Base-by-base conservation (phyloP, 345 rosid species). In the Eucalyptus coolabah region DNA sequence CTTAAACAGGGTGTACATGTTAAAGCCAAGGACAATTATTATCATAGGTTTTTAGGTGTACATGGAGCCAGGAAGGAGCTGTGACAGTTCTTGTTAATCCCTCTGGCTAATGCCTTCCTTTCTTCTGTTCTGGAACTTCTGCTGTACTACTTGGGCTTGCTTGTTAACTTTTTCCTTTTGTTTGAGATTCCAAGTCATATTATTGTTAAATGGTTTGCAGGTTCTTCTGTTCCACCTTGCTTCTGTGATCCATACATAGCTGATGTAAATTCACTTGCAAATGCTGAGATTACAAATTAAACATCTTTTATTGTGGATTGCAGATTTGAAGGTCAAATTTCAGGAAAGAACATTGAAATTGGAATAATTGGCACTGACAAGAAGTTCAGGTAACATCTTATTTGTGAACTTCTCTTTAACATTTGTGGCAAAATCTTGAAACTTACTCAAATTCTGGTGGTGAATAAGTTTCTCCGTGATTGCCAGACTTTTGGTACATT, bases 251-350 rank as follows among this genome's bases (percentile, higher is more conserved):
- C 56, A 50, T 63, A 24, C 40, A 28, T 45, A 65, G 50, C 19
- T 56, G 47, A 50, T 40, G 12, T 67, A 51, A 45, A 15, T 24
- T 87, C 19, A 26, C 14, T 85, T n/a, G 53, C 49, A 42, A 87
- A 37, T 51, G n/a, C 21, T 49, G 77, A 72, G 1, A 21, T 21
- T 77, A 77, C 82, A 12, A 42, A 40, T 77, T 32, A 59, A 34
- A n/a, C 72, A 77, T 67, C 54, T 60, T 89, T 69, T 56, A 50
- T 88, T 65, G 88, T 26, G 72, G 94, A 60, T 18, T 89, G 92
- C 91, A 97, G 99, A 88, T 97, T 97, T 91, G 99, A 97, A 94
- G 99, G 99, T 63, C 98, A 97, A 90, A 96, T 96, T 59, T 94
- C 97, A 8, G 93, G 96, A 88, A 95, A 97, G 93, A 97, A 97